These are phyloP conservation scores for Spatholobus suberectus DNA, from an alignment of 306 rosid species.

Conservation along the genomic window DNA sequence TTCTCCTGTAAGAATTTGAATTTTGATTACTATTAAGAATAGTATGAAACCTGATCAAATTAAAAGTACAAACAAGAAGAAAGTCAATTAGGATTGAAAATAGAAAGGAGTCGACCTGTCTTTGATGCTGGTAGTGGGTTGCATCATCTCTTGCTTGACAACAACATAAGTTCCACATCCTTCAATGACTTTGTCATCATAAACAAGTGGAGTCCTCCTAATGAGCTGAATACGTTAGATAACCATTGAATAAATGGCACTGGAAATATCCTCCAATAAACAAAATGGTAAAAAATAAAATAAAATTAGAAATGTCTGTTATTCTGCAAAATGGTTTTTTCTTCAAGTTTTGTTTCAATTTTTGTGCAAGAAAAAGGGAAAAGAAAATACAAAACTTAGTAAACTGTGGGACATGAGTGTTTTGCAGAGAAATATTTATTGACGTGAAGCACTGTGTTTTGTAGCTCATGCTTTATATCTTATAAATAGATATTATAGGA, in stretches of 20 bases:
- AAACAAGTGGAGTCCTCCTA: slow-evolving; percentile 90
- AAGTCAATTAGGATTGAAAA: neutral
- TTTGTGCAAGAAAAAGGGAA: neutral
- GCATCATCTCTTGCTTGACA: slow-evolving; percentile 98
- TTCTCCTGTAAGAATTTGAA: slow-evolving; percentile 2
- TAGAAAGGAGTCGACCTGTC: slow-evolving; percentile 66
- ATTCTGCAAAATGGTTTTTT: neutral
- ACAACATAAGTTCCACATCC: slow-evolving; percentile 96
- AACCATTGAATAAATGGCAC: neutral
- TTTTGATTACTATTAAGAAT: neutral
- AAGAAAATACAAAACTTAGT: neutral
- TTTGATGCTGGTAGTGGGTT: slow-evolving; percentile 94
- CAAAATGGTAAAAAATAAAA: neutral
- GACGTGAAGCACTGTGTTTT: no score
- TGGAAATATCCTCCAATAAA: neutral
- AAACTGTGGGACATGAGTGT: no score
- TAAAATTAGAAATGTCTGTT: neutral
- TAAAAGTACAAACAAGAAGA: neutral
- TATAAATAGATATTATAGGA: no score
- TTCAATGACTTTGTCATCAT: slow-evolving; percentile 89
- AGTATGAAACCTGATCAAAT: neutral
- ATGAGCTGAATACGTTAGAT: slow-evolving; percentile 62
- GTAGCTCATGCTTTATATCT: no score
- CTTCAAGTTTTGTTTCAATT: neutral
- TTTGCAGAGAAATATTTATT: no score